A percentile compares a stretch with the other conserved stretches of the same genome.
Conservation (phyloP, 495 filamentous ascomycete species). For the Aspergillus wentii region DNA sequence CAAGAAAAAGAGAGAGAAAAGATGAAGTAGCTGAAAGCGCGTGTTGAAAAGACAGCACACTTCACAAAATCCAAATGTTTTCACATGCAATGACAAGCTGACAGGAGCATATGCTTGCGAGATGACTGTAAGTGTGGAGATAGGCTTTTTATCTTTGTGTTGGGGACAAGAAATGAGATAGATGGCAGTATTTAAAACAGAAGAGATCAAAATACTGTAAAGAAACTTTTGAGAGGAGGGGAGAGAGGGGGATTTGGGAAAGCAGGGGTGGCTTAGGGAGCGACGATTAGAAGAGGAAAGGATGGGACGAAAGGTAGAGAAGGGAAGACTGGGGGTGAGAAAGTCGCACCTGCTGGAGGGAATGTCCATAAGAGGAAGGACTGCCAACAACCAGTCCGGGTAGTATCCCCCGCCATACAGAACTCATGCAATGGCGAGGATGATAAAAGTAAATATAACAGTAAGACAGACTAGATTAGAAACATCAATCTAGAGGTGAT, state of each 20-base stretch:
- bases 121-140: constrained; percentile 12
- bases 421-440: too few species aligned
- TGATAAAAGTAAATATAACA: too few species aligned
- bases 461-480: too few species aligned
- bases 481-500: too few species aligned
- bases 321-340: constrained; percentile 1
- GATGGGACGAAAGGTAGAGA: constrained; percentile 4
- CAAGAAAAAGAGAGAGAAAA: constrained; percentile 4
- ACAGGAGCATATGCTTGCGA: constrained; percentile 13
- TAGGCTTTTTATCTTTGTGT: constrained; percentile 3
- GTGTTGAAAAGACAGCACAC: constrained; percentile 7
- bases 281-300: constrained; percentile 4
- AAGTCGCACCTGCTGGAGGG: too few species aligned
- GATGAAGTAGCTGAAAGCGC: constrained; percentile 5
- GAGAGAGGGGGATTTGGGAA: neutral
- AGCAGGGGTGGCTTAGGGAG: neutral
- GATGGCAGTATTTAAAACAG: constrained; percentile 19
- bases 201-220: constrained; percentile 18
- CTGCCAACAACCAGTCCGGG: too few species aligned
- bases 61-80: constrained; percentile 21
- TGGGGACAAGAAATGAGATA: constrained; percentile 9
- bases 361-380: too few species aligned
- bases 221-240: constrained; percentile 4
- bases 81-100: constrained; percentile 21
- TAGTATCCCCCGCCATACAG: too few species aligned